A percentile compares a stretch with the other conserved stretches of the same genome.
Evolutionary conservation across 2,329 filamentous ascomycete genomes (phyloP).

Genomic region (Akanthomyces dipterigenus): DNA sequence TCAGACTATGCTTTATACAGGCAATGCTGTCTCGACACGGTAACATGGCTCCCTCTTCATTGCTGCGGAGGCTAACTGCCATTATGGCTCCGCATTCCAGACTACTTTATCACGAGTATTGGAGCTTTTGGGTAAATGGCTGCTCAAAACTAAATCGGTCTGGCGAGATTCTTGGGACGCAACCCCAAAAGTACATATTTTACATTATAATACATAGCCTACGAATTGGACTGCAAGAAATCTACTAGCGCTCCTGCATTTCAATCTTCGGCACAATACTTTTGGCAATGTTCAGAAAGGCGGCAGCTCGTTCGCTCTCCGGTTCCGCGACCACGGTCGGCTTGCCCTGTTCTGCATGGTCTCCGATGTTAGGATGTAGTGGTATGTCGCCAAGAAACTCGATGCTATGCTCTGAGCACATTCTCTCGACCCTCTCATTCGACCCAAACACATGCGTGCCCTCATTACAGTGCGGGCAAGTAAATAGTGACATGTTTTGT

Average conservation of each 20-base stretch:
- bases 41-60: constrained; percentile 28
- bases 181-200: background rate
- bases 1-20: background rate
- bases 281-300: constrained; percentile 66
- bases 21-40: constrained; percentile 14
- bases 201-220: constrained; percentile 1
- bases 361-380: constrained; percentile 77
- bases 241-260: constrained; percentile 16
- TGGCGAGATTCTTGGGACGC: background rate
- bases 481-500: constrained; percentile 85
- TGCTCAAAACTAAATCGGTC: background rate
- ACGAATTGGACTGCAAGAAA: background rate
- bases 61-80: constrained; percentile 37
- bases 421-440: constrained; percentile 54
- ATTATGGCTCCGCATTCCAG: constrained; percentile 13
- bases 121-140: background rate
- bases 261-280: constrained; percentile 41
- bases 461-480: constrained; percentile 70
- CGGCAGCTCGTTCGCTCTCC: constrained; percentile 60
- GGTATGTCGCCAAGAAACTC: constrained; percentile 85
- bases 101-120: constrained; percentile 1
- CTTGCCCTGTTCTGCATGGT: constrained; percentile 78
- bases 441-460: constrained; percentile 70
- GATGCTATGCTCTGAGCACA: constrained; percentile 67
- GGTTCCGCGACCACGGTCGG: constrained; percentile 88